Percentiles rank a stretch among this genome's conserved stretches.
These are phyloP conservation scores for Xenoacremonium recifei DNA, from an alignment of 2,329 filamentous ascomycete species.

Conservation along the genomic window DNA sequence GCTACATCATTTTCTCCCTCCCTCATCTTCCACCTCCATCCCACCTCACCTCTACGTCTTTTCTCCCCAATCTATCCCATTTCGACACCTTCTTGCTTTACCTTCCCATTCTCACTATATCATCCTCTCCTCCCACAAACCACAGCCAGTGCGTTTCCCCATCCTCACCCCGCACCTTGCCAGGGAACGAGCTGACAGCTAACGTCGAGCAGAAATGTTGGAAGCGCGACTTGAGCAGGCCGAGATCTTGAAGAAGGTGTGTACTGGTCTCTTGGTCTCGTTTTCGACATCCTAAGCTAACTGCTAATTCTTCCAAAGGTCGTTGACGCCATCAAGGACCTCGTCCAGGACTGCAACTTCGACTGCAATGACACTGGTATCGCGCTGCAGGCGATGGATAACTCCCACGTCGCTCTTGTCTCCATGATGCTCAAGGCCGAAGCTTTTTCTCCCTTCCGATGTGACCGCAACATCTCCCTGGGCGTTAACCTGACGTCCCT, in stretches of 20 bases:
- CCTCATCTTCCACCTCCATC: neutral
- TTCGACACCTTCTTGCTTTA: neutral
- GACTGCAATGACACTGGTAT: conserved; percentile 99
- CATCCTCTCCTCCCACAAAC: neutral
- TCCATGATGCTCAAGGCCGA: conserved; percentile 99
- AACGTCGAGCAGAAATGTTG: conserved; percentile 63
- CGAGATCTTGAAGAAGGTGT: conserved; percentile 88
- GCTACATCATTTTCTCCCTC: conserved; percentile 4
- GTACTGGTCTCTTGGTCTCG: conserved; percentile 9
- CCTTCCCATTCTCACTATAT: too few species aligned
- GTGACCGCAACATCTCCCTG: conserved; percentile 97
- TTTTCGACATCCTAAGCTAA: neutral
- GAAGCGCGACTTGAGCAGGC: conserved; percentile 98
- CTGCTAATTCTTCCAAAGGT: conserved; percentile 55
- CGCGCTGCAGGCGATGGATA: conserved; percentile 99
- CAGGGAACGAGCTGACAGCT: conserved; percentile 8
- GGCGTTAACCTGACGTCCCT: conserved; percentile 96
- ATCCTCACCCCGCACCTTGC: neutral
- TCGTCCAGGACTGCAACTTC: conserved; percentile 99
- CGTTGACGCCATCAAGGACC: conserved; percentile 97
- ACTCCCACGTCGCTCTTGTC: conserved; percentile 97
- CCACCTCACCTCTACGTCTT: neutral
- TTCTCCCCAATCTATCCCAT: conserved; percentile 1
- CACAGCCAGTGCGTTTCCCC: conserved; percentile 4
- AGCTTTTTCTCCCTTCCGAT: conserved; percentile 91